A percentile compares a stretch with the other conserved stretches of the same genome.
phyloP scores from a whole-genome alignment of 2,329 filamentous ascomycete species.

The Penicillium aurantiogriseum region DNA sequence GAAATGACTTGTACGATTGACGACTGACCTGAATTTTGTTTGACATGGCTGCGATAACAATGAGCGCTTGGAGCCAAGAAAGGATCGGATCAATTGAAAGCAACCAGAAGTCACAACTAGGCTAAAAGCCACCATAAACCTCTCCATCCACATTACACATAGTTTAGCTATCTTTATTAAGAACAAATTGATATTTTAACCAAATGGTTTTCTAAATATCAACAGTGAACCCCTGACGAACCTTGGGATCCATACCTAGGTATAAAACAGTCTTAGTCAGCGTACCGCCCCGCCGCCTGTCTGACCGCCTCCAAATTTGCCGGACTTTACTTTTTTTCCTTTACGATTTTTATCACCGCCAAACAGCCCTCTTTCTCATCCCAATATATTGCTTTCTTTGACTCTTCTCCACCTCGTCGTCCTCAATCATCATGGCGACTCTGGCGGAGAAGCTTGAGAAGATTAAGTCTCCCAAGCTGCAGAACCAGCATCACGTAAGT shows the following conservation, averaged over 20 bases:
- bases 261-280: neutral
- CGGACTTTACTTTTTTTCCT: constrained; percentile 13
- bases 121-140: too few species aligned
- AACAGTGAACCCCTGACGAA: neutral
- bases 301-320: constrained; percentile 9
- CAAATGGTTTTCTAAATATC: neutral
- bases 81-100: neutral
- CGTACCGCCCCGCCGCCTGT: neutral
- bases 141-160: neutral
- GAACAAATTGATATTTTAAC: neutral
- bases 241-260: too few species aligned
- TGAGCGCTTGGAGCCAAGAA: neutral
- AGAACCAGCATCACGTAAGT: constrained; percentile 87
- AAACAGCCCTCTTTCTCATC: constrained; percentile 11
- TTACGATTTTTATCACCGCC: constrained; percentile 14
- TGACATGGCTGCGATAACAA: neutral
- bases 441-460: constrained; percentile 92
- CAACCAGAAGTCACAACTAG: too few species aligned
- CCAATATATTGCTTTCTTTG: constrained; percentile 10
- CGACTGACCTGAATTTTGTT: neutral
- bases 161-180: neutral
- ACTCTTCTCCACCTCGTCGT: constrained; percentile 26
- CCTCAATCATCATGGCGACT: constrained; percentile 51
- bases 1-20: too few species aligned
- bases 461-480: constrained; percentile 93